Evolutionary conservation across 1,284 basidiomycete species (phyloP).

Genomic region (Sanghuangporus weigelae): DNA sequence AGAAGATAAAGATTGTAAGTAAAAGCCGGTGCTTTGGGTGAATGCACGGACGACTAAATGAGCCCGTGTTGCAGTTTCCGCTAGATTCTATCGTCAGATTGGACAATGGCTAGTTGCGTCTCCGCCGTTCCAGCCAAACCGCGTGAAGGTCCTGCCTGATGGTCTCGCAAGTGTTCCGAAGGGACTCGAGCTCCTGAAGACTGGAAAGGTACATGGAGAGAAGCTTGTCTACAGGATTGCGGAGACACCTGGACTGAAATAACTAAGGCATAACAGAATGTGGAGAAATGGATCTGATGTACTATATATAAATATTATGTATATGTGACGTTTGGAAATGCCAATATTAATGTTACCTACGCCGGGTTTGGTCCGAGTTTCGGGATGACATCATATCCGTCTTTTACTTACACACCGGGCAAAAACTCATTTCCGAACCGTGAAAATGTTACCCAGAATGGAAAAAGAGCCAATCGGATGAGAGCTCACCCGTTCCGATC

Average conservation of each 20-base stretch:
- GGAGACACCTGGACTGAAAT: conserved; percentile 21
- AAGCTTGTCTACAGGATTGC: conserved; percentile 31
- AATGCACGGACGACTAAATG: background rate
- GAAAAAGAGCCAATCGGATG: too few species aligned
- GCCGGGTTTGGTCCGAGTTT: too few species aligned
- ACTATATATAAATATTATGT: too few species aligned
- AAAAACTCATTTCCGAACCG: too few species aligned
- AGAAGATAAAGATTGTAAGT: conserved; percentile 11
- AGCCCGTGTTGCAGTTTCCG: conserved; percentile 2
- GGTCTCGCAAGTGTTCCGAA: conserved; percentile 27
- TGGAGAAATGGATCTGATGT: background rate
- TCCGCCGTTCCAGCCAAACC: conserved; percentile 17
- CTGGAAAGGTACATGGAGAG: conserved; percentile 23
- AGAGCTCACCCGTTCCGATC: too few species aligned
- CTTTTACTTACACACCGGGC: too few species aligned
- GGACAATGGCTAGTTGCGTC: background rate
- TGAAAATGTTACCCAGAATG: too few species aligned
- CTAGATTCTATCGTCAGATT: conserved; percentile 13
- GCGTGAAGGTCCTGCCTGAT: conserved; percentile 24
- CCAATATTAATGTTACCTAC: too few species aligned
- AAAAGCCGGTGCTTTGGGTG: background rate
- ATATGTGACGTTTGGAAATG: too few species aligned
- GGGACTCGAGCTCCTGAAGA: conserved; percentile 23
- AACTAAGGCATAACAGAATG: too few species aligned
- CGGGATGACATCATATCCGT: too few species aligned